Base-by-base conservation (phyloP, 352 stramenopile genomes). In the Globisporangium lucens region DNA sequence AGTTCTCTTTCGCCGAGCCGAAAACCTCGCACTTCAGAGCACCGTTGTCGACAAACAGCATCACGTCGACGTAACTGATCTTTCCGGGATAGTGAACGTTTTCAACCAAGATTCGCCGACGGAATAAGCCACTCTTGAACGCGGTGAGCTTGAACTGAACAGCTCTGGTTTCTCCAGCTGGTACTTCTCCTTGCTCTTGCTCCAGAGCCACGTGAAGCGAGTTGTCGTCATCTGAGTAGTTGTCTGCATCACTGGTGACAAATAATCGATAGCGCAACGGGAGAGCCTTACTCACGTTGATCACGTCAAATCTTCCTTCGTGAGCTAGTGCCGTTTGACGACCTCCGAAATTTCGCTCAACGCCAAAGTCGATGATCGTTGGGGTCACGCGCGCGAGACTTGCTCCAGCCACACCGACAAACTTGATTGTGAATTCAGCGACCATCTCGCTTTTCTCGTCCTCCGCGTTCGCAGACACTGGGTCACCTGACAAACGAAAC, bases 381-480 rank as follows among this genome's bases (percentile, higher is more conserved):
- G 87, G 85, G 22, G 73, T 77, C 41, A 96, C 86, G 55, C 81
- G 79, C 10, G 83, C 80, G 51, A 95, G 75, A 79, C 89, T 96
- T 8, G 82, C 85, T 47, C 89, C 89, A 56, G 87, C 87, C 33
- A 95, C 74, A 38, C 86, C 87, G 41, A 94, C 77, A 83, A 96
- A 96, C 67, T 95, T 95, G 67, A 96, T 73, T 5, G 89, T 96
- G 66, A 96, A 96, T 61, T 96, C 89, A 6, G 89, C 75, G 22
- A 91, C 72, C 79, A 95, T 93, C 8, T 82, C 83, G 51, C 74
- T 84, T 61, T 89, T 92, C 38, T 82, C 78, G 0, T 89, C 83
- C 17, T 80, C 76, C 36, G 46, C 66, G 58, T 24, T 61, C n/a
- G 36, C 10, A 7, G 24, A 52, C 29, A 10, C 4, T 24, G 24